phyloP scores from a whole-genome alignment of 139 green algal genomes.

The Marvania coccoides region DNA sequence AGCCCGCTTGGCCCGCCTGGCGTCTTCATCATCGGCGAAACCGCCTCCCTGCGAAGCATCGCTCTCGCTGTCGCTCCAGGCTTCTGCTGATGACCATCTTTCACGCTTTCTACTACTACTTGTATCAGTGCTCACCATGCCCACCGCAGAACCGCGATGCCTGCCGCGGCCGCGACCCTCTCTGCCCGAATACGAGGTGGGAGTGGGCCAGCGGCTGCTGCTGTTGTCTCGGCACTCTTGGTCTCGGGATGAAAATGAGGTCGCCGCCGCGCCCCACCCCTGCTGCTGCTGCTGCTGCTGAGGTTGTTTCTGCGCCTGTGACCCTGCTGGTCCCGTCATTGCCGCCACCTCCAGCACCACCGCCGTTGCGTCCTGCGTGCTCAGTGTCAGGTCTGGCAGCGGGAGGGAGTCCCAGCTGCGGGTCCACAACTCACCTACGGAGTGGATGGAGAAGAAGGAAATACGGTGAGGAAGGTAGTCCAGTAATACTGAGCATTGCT shows the following conservation, averaged over 20 bases:
- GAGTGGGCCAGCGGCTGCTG: too few relatives aligned
- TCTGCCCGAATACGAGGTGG: too few relatives aligned
- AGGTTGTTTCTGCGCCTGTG: background rate
- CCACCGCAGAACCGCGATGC: too few relatives aligned
- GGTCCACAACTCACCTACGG: constrained; percentile 38
- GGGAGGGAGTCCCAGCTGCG: constrained; percentile 41
- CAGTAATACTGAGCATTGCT: too few relatives aligned
- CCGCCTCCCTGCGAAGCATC: constrained; percentile 6
- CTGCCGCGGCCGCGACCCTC: background rate
- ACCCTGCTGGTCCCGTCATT: background rate
- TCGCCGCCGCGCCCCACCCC: background rate
- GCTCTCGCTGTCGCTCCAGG: background rate
- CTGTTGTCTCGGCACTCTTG: too few relatives aligned
- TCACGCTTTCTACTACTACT: background rate
- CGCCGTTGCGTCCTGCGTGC: constrained; percentile 13
- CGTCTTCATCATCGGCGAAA: constrained; percentile 1
- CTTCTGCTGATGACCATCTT: background rate
- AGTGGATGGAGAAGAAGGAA: background rate
- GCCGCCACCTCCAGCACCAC: constrained; percentile 6
- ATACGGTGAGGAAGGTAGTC: too few relatives aligned
- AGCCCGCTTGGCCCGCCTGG: background rate
- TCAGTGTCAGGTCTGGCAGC: constrained; percentile 19
- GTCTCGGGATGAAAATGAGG: background rate
- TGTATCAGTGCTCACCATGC: too few relatives aligned
- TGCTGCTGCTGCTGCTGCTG: background rate